Base-by-base conservation (phyloP, 805 yeast genomes). In the Pichia insulana region DNA sequence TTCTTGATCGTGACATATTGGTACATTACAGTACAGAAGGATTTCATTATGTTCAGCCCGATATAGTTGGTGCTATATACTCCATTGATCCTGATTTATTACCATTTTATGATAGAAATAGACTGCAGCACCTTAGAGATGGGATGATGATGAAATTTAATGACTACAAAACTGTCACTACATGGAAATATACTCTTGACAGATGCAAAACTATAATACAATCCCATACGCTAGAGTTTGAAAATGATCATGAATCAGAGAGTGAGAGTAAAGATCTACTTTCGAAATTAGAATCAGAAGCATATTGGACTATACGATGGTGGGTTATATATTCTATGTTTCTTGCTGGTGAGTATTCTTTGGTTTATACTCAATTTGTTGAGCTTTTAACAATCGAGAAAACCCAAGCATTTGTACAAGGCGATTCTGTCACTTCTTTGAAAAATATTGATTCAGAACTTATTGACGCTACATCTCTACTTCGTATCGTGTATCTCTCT, bases 221-320 rank as follows among this genome's bases (percentile, higher is more conserved):
- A 22, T 22, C 25, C 25, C 25, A 22, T 22, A 22, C 8, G 5
- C 25, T 22, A 7, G 30, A 28, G n/a, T 17, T 17, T 30, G 46
- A 48, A 27, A 52, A 49, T 18, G 52, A 48, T 22, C 6, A 12
- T 15, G 15, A 18, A 15, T 31, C 30, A 17, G 40, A 7, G 39
- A 25, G n/a, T n/a, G n/a, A n/a, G n/a, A n/a, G n/a, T n/a, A n/a
- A n/a, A n/a, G n/a, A n/a, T n/a, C n/a, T n/a, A n/a, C n/a, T n/a
- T n/a, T n/a, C n/a, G n/a, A n/a, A n/a, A 22, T 7, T 15, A 8
- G 45, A 44, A 33, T 37, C 41, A 13, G 22, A 12, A 5, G 41
- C 46, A 4, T 61, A 57, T 43, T 62, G 58, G 57, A 55, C 50
- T 13, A 53, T 62, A 27, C 50, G 58, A 16, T 60, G 62, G 61